phyloP scores from a whole-genome alignment of 202 grass and related monocot genomes.

The Digitaria exilis region DNA sequence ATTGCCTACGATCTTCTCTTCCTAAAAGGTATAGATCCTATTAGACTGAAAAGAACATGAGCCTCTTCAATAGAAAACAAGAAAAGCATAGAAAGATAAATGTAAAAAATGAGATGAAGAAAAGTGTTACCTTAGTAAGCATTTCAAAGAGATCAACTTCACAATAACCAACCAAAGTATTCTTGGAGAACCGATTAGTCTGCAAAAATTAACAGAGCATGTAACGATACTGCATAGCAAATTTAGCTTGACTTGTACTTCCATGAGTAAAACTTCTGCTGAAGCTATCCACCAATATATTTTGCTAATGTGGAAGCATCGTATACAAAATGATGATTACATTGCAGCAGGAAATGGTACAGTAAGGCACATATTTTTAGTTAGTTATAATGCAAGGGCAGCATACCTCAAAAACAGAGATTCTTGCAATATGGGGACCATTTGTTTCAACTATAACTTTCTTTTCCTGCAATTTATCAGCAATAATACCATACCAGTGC shows the following conservation, averaged over 20 bases:
- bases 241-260: not conserved
- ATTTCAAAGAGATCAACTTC: conserved; percentile 88
- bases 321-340: not conserved
- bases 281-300: not conserved
- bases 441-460: conserved; percentile 85
- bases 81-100: too few relatives aligned
- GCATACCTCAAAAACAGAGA: conserved; percentile 92
- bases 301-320: not conserved
- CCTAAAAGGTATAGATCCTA: not conserved
- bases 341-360: not conserved
- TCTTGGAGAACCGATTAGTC: conserved; percentile 93
- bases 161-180: conserved; percentile 94
- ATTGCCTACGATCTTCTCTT: not conserved
- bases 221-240: conserved; percentile 1
- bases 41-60: not conserved
- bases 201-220: conserved; percentile 44
- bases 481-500: not conserved
- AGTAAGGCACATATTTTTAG: not conserved
- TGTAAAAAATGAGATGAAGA: not conserved
- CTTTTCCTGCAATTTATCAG: conserved; percentile 68
- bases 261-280: not conserved
- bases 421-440: conserved; percentile 80
- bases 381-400: not conserved
- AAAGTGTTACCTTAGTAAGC: conserved; percentile 68
- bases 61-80: conserved; percentile 2